Percentiles rank a stretch among this genome's conserved stretches.
phyloP scores from a whole-genome alignment of 2,329 filamentous ascomycete genomes.

The Botryotinia convoluta region DNA sequence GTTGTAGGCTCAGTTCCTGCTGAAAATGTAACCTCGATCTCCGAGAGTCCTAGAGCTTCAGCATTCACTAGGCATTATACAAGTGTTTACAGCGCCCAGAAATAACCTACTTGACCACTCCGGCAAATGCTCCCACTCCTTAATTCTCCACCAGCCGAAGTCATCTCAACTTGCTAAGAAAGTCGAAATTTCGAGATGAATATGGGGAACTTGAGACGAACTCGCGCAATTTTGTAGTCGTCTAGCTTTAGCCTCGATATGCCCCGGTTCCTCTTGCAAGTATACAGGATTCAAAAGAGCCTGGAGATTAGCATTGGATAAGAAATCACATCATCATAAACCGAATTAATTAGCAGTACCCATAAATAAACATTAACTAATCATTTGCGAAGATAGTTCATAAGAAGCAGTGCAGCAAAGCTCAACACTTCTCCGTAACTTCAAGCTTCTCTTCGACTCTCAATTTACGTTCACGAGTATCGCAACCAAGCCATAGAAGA shows the following conservation, averaged over 20 bases:
- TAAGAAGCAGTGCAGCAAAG: neutral
- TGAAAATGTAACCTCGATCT: neutral
- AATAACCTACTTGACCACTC: neutral
- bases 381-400: neutral
- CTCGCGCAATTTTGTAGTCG: neutral
- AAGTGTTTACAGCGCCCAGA: neutral
- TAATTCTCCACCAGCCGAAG: too few species aligned
- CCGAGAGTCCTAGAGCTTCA: neutral
- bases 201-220: too few species aligned
- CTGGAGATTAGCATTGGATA: neutral
- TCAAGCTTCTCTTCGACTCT: neutral
- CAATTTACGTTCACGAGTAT: constrained; percentile 8
- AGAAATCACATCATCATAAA: neutral
- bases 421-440: neutral
- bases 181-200: too few species aligned
- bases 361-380: neutral
- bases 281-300: neutral
- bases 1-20: neutral
- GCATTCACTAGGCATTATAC: neutral
- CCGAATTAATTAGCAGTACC: neutral
- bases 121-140: too few species aligned
- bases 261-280: neutral
- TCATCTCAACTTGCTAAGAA: too few species aligned
- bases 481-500: constrained; percentile 13
- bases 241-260: neutral